A percentile compares a stretch with the other conserved stretches of the same genome.
Conservation (phyloP, 371 early-diverging fungal species). For the Catenaria anguillulae region DNA sequence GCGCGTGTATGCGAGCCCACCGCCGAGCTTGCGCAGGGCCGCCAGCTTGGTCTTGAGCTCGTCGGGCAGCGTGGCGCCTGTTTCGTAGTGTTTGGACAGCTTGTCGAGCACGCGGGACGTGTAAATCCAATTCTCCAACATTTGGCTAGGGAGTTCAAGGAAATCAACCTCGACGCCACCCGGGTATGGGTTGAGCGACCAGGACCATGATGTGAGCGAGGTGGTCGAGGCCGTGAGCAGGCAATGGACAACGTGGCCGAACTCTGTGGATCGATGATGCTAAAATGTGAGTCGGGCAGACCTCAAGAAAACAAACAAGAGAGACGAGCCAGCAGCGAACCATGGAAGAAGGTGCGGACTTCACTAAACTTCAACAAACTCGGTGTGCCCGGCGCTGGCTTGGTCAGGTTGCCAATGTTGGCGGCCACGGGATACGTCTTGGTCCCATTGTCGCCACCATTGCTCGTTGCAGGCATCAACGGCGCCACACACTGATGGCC, state of each 20-base stretch:
- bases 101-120: conserved; percentile 1
- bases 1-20: conserved; percentile 5
- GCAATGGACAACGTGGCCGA: conserved; percentile 9
- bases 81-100: background rate
- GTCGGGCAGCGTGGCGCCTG: conserved; percentile 2
- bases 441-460: background rate
- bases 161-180: conserved; percentile 10
- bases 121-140: conserved; percentile 12
- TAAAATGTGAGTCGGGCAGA: no score
- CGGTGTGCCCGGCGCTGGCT: background rate
- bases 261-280: no score
- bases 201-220: conserved; percentile 9
- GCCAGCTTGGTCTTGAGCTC: background rate
- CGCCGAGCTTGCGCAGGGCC: background rate
- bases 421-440: conserved; percentile 7
- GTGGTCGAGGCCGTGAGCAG: background rate
- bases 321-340: no score
- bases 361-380: background rate
- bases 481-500: conserved; percentile 11
- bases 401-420: conserved; percentile 11
- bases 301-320: no score
- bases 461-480: conserved; percentile 1
- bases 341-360: conserved; percentile 1
- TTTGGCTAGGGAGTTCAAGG: conserved; percentile 8
- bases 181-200: conserved; percentile 11